Evolutionary conservation across 2,329 filamentous ascomycete species (phyloP), one percentile per base, ranked within the genome.

Genomic region (Cryphonectria japonica): DNA sequence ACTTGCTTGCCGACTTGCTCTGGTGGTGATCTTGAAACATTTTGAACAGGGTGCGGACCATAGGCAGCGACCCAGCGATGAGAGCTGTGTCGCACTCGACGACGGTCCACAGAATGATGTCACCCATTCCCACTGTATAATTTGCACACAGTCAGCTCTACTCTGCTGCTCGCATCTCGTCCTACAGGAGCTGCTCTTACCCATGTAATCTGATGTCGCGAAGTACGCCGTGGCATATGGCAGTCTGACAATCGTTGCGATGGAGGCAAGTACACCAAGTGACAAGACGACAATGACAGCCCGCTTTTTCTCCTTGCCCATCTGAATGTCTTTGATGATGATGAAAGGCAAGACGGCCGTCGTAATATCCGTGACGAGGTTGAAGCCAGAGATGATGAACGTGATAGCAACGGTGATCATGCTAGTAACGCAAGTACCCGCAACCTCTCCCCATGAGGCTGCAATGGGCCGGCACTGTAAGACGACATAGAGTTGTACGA

Each of bases 401-500:
- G 74, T 74, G 34, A 74, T 69, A 29, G 57, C 57, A 26, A 75
- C 65, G 6, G 57, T 69, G 5, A 74, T 65, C 14, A 54, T 61
- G 16, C 34, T 57, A 0, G 61, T 54, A 26, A 69, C 13, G 41
- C 72, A 73, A 4, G 43, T 66, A 26, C 72, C 74, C 22, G 14
- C 4, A 0, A 67, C 60, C 46, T 72, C 70, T 26, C 70, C 70
- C 74, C 74, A 74, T 1, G 72, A 61, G 26, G 65, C 62, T 16
- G 66, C 54, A 11, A 75, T 66, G 3, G 74, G 74, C 7, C 39
- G 66, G 70, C 73, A 75, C 39, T 74, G 73, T 19, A 73, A 26
- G 39, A 66, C 19, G 32, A 69, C 13, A 29, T 66, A 72, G 26
- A 74, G 69, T n/a, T 69, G 39, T 32, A 73, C 69, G 26, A 73